Conservation (phyloP, 306 rosid genomes). For the Ammopiptanthus mongolicus region DNA sequence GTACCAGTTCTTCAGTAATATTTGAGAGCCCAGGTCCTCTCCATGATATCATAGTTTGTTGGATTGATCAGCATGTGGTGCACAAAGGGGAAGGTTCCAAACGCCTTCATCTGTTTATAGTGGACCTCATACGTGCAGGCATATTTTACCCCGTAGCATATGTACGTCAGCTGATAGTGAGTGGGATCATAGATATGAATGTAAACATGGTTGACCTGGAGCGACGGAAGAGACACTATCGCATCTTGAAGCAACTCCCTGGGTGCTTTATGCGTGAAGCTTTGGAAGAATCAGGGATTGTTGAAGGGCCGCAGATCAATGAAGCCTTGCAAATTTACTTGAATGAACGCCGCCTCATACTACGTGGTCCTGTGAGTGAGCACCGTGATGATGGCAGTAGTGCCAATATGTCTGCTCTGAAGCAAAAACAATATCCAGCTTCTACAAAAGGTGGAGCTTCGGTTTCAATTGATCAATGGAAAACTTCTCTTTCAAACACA, state of each 20-base stretch:
- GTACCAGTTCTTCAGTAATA: constrained; percentile 33
- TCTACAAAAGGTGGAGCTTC: constrained; percentile 50
- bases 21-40: constrained; percentile 93
- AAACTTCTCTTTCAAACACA: constrained; percentile 28
- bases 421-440: constrained; percentile 36
- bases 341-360: constrained; percentile 76
- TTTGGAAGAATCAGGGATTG: constrained; percentile 62
- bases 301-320: constrained; percentile 50
- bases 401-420: constrained; percentile 30
- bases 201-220: constrained; percentile 49
- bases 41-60: constrained; percentile 87
- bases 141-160: constrained; percentile 81
- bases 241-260: constrained; percentile 71
- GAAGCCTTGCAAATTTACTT: constrained; percentile 64
- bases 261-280: constrained; percentile 50
- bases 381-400: constrained; percentile 27
- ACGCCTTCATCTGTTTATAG: constrained; percentile 69
- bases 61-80: constrained; percentile 96
- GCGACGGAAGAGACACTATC: constrained; percentile 62
- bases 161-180: constrained; percentile 86
- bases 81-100: constrained; percentile 76
- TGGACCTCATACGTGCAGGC: constrained; percentile 74
- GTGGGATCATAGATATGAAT: constrained; percentile 80
- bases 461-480: constrained; percentile 45
- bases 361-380: constrained; percentile 40